Conservation (phyloP, 2,329 filamentous ascomycete species). For the Apiospora marii region DNA sequence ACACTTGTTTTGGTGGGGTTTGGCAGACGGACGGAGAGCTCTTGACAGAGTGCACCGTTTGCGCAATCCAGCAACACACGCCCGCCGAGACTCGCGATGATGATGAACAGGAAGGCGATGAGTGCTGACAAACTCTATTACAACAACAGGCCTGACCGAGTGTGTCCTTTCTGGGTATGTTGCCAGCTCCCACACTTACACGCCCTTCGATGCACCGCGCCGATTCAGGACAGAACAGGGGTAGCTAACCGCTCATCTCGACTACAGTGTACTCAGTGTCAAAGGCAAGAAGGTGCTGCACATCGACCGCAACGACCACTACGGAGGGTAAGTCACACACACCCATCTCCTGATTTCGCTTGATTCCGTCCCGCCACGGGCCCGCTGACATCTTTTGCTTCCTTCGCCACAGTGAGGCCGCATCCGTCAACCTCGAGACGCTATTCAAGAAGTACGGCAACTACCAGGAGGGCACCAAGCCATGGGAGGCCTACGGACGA, state of each 20-base stretch:
- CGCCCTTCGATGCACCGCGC: neutral
- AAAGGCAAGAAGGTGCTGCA: conserved; percentile 99
- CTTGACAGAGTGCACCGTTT: conserved; percentile 46
- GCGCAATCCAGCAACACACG: neutral
- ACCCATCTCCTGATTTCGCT: conserved; percentile 28
- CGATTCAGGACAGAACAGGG: neutral
- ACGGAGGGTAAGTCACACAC: conserved; percentile 79
- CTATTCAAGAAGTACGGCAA: conserved; percentile 98
- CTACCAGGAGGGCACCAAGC: conserved; percentile 79
- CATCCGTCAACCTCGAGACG: conserved; percentile 95
- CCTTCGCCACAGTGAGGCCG: conserved; percentile 74
- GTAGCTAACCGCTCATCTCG: conserved; percentile 26
- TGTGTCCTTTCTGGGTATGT: conserved; percentile 96
- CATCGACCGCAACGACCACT: conserved; percentile 98
- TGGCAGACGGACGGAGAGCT: conserved; percentile 19
- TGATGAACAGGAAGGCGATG: neutral
- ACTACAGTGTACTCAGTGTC: conserved; percentile 84
- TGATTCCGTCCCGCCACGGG: conserved; percentile 27
- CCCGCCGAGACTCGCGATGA: neutral
- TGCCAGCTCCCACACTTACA: conserved; percentile 14
- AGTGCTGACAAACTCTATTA: neutral
- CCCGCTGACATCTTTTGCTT: conserved; percentile 33
- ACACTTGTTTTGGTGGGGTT: conserved; percentile 29
- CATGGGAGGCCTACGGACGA: conserved; percentile 97
- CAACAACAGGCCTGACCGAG: conserved; percentile 83